Evolutionary conservation across 2,329 filamentous ascomycete species (phyloP).

Genomic region (Zymoseptoria brevis): DNA sequence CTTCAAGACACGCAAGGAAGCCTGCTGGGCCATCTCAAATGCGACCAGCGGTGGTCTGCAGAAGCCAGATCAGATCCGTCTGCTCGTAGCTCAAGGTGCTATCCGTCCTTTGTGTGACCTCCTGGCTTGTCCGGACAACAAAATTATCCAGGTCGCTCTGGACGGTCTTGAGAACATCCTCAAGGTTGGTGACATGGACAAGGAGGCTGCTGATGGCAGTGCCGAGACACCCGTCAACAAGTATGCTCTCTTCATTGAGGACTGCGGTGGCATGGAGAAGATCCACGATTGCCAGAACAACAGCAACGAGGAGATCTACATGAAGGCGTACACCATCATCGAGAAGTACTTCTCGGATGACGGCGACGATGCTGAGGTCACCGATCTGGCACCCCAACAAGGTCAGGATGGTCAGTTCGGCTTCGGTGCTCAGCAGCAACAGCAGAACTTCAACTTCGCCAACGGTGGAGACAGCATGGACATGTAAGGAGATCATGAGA

Average conservation of each 20-base stretch:
- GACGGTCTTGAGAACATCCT: conserved; percentile 98
- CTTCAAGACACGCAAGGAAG: conserved; percentile 98
- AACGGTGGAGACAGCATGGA: conserved; percentile 67
- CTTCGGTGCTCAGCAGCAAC: conserved; percentile 64
- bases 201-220: conserved; percentile 71
- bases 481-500: conserved; percentile 34
- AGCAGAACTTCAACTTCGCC: conserved; percentile 90
- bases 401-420: conserved; percentile 70
- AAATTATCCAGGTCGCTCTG: conserved; percentile 98
- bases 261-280: conserved; percentile 99
- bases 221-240: conserved; percentile 76
- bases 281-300: conserved; percentile 99
- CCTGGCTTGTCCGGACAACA: conserved; percentile 93
- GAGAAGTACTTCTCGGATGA: conserved; percentile 99
- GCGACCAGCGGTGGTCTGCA: conserved; percentile 94
- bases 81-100: conserved; percentile 85
- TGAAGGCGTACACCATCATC: conserved; percentile 99
- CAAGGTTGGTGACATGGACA: conserved; percentile 98
- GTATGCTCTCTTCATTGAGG: conserved; percentile 96
- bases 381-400: conserved; percentile 66
- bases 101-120: conserved; percentile 97
- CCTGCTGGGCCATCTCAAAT: conserved; percentile 99
- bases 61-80: conserved; percentile 97
- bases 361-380: conserved; percentile 75
- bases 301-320: conserved; percentile 99